Evolutionary conservation across 2,329 filamentous ascomycete genomes (phyloP), one percentile per base, ranked within the genome.

Genomic region (Neonectria punicea): DNA sequence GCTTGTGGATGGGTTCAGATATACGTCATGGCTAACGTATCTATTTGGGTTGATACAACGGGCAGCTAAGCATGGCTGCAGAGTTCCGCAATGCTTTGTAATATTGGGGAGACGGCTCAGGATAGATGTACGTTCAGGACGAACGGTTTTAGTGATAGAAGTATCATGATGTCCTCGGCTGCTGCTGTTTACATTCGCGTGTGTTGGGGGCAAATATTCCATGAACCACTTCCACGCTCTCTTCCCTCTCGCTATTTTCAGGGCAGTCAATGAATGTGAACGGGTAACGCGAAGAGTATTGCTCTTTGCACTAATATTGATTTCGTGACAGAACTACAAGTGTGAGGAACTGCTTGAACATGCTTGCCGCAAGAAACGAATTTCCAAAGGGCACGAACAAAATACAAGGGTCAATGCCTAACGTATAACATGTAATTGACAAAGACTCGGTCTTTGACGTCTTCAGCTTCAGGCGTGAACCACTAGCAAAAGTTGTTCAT

Each of bases 1-100:
- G 58, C 8, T 47, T 46, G 39, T 61, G 46, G 30, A 43, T 50
- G 66, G 54, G 30, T 53, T 63, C 22, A 56, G 56, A 49, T 61
- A 59, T 68, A 62, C 63, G 68, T 63, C 46, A 61, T 57, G 34
- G 54, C 64, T 63, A 67, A 44, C 22, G 14, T 30, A n/a, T 32
- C 55, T 53, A 41, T 25, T 59, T 51, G 69, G 32, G 50, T 62
- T 60, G 39, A 63, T 66, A 39, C 10, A 20, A 56, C 32, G 43
- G 22, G 59, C 53, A 47, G 46, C 18, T 54, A 46, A 47, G 46
- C 8, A 59, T 53, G 32, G 50, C 47, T 62, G 36, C 43, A 39
- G 41, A n/a, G n/a, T 28, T 49, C 5, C 28, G 51, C 11, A 20
- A 60, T 51, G 30, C 25, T 53, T 44, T 55, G n/a, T 32, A 34